phyloP scores from a whole-genome alignment of 768 basidiomycete genomes.

The Sarcomyxa edulis region DNA sequence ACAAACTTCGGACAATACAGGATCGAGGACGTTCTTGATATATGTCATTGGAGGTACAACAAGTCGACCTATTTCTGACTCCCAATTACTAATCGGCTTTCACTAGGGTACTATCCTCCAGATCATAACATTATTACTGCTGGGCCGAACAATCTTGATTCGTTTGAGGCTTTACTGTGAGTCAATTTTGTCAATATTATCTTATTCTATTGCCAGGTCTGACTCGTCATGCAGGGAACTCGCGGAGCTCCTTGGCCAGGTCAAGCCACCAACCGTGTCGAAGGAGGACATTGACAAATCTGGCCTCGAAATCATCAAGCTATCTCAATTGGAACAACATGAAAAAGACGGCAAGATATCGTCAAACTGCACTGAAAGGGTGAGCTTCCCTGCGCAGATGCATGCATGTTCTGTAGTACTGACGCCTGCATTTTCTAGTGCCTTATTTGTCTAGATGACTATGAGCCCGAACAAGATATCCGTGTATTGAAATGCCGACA shows the following conservation, averaged over 20 bases:
- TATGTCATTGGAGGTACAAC: constrained; percentile 79
- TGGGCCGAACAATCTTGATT: constrained; percentile 61
- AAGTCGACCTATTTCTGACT: constrained; percentile 3
- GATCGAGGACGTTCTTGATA: constrained; percentile 78
- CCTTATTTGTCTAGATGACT: constrained; percentile 86
- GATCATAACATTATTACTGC: constrained; percentile 88
- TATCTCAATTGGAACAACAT: constrained; percentile 43
- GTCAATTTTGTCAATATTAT: constrained; percentile 18
- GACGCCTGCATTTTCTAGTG: too few species aligned
- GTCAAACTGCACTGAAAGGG: constrained; percentile 76
- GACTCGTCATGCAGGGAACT: constrained; percentile 52
- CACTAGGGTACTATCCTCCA: constrained; percentile 83
- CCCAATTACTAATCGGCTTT: neutral
- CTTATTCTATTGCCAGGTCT: constrained; percentile 4
- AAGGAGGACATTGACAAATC: constrained; percentile 84
- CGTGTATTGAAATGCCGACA: constrained; percentile 81
- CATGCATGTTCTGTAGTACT: too few species aligned
- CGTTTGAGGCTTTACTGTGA: constrained; percentile 74
- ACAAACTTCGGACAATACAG: constrained; percentile 16
- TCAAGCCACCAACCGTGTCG: constrained; percentile 76
- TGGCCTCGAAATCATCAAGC: constrained; percentile 72
- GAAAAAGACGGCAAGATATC: constrained; percentile 61
- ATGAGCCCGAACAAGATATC: constrained; percentile 70
- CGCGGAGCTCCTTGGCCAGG: constrained; percentile 77
- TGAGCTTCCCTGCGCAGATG: constrained; percentile 44